Evolutionary conservation across 345 rosid species (phyloP), one percentile per base, ranked within the genome.

Genomic region (Viola odorata): DNA sequence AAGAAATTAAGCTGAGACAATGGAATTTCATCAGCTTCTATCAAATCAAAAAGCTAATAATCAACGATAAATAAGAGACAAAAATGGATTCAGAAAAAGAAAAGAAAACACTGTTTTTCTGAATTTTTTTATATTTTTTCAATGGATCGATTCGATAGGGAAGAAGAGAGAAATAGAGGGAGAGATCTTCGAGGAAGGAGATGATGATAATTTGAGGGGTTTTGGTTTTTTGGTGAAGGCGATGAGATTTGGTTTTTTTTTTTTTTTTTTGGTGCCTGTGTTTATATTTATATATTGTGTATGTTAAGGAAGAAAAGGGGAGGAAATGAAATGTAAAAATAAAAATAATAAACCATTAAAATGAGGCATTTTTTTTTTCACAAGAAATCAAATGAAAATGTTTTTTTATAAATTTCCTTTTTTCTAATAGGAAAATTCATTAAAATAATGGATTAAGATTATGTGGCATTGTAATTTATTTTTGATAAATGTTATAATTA

Each of bases 131-230:
- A 23, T 23, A 23, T 23, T 23, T 23, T 23, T 23, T 23, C 32
- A 23, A 23, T 23, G 32, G 32, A 23, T 23, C 32, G 32, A 23
- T 23, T 23, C 32, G 32, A 23, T 23, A 23, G 32, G 32, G 32
- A 1, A 23, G 32, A 23, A 23, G 32, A 23, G 32, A 23, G 50
- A 38, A 51, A 23, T 5, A 37, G 32, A 64, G 50, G 13, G 13
- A 47, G 50, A 60, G 64, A 52, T 63, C 57, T 12, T 4, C 11
- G 13, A 11, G 41, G 50, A 47, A n/a, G 13, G 13, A 47, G 50
- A 47, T 4, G 13, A 7, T 6, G 50, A 47, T 4, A 10, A 11
- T 4, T 37, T 12, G 42, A 55, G 5, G 5, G 13, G 12, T 7
- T 7, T 7, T 7, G 50, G 50, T 44, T 44, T 44, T 44, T 7